Evolutionary conservation across 495 filamentous ascomycete genomes (phyloP), one percentile per base, ranked within the genome.

Genomic region (Talaromyces trachyspermus): DNA sequence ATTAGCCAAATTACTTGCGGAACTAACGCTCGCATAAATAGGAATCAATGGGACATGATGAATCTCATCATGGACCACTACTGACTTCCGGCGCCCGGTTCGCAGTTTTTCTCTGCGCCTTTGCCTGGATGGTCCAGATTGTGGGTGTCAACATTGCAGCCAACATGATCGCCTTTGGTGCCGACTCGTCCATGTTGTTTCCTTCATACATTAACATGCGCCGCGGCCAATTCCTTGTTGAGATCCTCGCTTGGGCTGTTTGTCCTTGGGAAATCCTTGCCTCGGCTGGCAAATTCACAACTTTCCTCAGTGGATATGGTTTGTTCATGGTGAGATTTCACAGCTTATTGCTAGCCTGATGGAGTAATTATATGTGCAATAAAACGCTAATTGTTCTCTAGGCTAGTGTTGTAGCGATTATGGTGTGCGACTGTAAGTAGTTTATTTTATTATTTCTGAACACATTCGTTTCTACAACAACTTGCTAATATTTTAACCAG

Each of bases 251-350:
- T 36, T 64, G 73, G 32, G 54, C 61, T 24, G 65, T 64, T 3
- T 71, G 61, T 24, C 74, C 71, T 1, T 76, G 72, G 74, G 69
- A 73, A 33, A 76, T 76, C 49, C 61, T 75, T 46, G 56, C 60
- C 25, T 64, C 63, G 27, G 71, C 72, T 7, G 43, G 59, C 14
- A 59, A 58, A 1, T 65, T 77, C 14, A 56, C 68, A 19, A 57
- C 63, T 5, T 74, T 78, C 55, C 49, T 77, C n/a, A 62, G 59
- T 10, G 70, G 71, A 1, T 76, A 72, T 41, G 63, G 57, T 7
- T 35, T 68, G 9, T 68, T 68, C 54, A 68, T 68, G 64, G 63
- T 46, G 14, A 29, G 35, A 38, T 8, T 38, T 19, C 4, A 18
- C 9, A 4, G 17, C 4, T 22, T 38, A 3, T 38, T 17, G 14